These are phyloP conservation scores for Andalucia godoyi DNA, from an alignment of 78 protist species.

Conservation along the genomic window DNA sequence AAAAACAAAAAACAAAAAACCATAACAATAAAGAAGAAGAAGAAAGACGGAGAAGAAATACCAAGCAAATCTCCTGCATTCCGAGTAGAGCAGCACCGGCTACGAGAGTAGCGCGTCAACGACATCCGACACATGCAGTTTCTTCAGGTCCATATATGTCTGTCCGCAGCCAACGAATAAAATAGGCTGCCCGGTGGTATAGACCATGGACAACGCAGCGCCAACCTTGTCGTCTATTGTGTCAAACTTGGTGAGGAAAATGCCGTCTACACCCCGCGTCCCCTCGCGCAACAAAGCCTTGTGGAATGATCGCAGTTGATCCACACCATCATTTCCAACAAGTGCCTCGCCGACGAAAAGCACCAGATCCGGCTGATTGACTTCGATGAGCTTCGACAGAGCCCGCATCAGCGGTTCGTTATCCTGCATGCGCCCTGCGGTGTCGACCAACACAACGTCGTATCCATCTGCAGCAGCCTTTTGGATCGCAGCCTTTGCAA, in stretches of 20 bases:
- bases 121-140: conserved; percentile 59
- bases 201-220: conserved; percentile 96
- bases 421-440: conserved; percentile 98
- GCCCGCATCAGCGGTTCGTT: conserved; percentile 92
- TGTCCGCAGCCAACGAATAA: conserved; percentile 98
- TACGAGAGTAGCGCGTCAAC: conserved; percentile 70
- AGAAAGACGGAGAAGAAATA: too few species aligned
- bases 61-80: too few species aligned
- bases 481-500: conserved; percentile 79
- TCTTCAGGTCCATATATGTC: conserved; percentile 69
- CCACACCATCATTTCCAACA: conserved; percentile 98
- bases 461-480: conserved; percentile 17
- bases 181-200: conserved; percentile 89
- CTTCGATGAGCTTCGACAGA: conserved; percentile 69
- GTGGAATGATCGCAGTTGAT: conserved; percentile 90
- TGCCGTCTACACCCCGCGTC: conserved; percentile 89
- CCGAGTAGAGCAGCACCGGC: too few species aligned
- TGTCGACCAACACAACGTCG: conserved; percentile 93
- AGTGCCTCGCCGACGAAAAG: conserved; percentile 99
- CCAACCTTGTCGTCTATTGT: conserved; percentile 99
- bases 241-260: conserved; percentile 97
- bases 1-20: too few species aligned
- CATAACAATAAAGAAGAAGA: too few species aligned
- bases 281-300: background rate
- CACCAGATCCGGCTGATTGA: conserved; percentile 82